Evolutionary conservation across 2,329 filamentous ascomycete genomes (phyloP), one percentile per base, ranked within the genome.

Genomic region (Fusarium beomiforme): DNA sequence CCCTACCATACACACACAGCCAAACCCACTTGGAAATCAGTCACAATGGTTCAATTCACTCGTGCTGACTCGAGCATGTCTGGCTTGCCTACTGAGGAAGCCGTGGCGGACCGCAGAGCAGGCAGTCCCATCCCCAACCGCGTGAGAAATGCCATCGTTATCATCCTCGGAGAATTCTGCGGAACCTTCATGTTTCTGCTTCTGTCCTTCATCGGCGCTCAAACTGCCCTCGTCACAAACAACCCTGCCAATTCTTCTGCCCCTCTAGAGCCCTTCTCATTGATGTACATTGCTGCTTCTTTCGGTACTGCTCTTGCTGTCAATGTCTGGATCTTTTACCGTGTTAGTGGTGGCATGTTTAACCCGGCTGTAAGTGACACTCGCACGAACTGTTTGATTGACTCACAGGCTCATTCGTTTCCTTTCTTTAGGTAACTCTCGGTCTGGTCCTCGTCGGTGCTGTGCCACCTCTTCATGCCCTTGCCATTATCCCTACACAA

Each of bases 361-460:
- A 87, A 87, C 70, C 85, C 85, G 17, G 85, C 82, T 43, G 85
- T 86, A 77, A 78, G 82, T 79, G 21, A 47, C 33, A 26, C n/a
- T 37, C 44, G 50, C 37, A 43, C 54, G 37, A 26, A 24, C 33
- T 31, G 23, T 36, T 46, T 26, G 34, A 42, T 50, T 21, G 23
- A 43, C 36, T 49, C 39, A 57, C 57, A 57, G 64, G 21, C 56
- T 58, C 17, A 58, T 50, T 5, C 37, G 39, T 46, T 10, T 19
- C 16, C 9, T 24, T 54, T 29, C 29, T 53, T 10, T 50, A 85
- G 83, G 82, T 85, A n/a, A 90, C 90, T 0, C 78, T 92, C 2
- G 88, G 85, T 2, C 84, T 92, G 23, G 83, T 85, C n/a, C 81
- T 91, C 6, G 85, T 88, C 51, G 88, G 88, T 4, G 87, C 86